A percentile compares a stretch with the other conserved stretches of the same genome.
Conservation (phyloP, 1,284 basidiomycete genomes). For the Pseudozyma sp. region DNA sequence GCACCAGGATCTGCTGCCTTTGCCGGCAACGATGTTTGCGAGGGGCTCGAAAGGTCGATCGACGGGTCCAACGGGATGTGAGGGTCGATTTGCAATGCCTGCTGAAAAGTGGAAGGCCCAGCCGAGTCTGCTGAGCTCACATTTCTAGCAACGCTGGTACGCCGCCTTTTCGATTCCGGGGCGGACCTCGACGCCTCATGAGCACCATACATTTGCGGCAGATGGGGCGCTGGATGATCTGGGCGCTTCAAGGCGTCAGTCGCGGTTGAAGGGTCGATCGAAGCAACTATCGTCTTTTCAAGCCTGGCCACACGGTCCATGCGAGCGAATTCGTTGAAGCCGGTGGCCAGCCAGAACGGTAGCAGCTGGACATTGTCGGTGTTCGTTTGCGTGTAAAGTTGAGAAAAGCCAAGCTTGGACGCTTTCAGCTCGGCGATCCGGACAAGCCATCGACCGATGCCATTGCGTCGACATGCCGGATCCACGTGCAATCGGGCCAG, state of each 20-base stretch:
- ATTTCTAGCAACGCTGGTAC: not conserved
- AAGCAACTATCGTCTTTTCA: slow-evolving; percentile 18
- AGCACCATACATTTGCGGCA: not conserved
- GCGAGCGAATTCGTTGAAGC: slow-evolving; percentile 36
- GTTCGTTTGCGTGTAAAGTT: slow-evolving; percentile 37
- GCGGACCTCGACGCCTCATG: not conserved
- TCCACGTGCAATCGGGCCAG: slow-evolving; percentile 34
- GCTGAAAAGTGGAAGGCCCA: slow-evolving; percentile 1
- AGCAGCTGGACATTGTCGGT: slow-evolving; percentile 16
- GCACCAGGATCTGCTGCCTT: not conserved
- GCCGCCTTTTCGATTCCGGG: not conserved
- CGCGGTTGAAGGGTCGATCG: not conserved
- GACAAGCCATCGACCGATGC: slow-evolving; percentile 48
- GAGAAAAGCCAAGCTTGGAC: slow-evolving; percentile 38
- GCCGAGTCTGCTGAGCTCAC: not conserved
- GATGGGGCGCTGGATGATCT: slow-evolving; percentile 5
- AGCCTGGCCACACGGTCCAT: slow-evolving; percentile 30
- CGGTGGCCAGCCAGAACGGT: slow-evolving; percentile 26
- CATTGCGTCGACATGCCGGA: slow-evolving; percentile 29
- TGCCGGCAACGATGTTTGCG: not conserved
- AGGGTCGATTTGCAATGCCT: slow-evolving; percentile 10
- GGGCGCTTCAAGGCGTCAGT: slow-evolving; percentile 12
- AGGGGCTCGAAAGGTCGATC: not conserved
- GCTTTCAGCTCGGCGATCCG: slow-evolving; percentile 40
- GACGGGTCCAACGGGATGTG: slow-evolving; percentile 23